Evolutionary conservation across 345 rosid species (phyloP), one percentile per base, ranked within the genome.

Genomic region (Nasturtium officinale): DNA sequence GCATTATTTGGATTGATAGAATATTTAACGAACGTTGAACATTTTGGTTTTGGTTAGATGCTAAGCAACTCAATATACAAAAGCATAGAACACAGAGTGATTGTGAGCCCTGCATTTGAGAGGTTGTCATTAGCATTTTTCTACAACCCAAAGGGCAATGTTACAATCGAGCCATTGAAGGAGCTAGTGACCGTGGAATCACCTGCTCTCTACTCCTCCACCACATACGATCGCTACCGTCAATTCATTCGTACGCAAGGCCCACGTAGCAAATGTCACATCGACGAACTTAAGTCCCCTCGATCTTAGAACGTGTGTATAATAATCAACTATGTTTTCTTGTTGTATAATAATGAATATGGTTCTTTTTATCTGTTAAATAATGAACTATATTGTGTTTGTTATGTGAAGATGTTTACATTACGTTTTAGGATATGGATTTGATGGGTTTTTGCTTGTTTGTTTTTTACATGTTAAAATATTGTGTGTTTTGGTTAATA

Each of bases 21-120:
- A 17, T 9, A 35, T 10, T 28, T 46, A 60, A 69, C 37, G 8
- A 17, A 28, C n/a, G 50, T 61, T 54, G 7, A 45, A 29, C 25
- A 23, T 29, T 37, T 46, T 29, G n/a, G 13, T 23, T 59, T 59
- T 77, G 56, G 33, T 58, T 43, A 93, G 97, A 87, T 94, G 48
- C 64, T 94, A 18, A 94, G 96, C 86, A 94, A 94, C 80, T 89
- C 87, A 29, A 83, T 61, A 30, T 94, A 85, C 84, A 94, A 81
- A 78, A 94, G 98, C 35, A 87, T 94, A 70, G 98, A 94, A 80
- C 98, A 94, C 26, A 72, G 96, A 75, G 98, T 88, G 78, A 79
- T 84, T 4, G 98, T 88, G 40, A 91, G 82, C 69, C 82, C 92
- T 28, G 59, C 56, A 0, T n/a, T 65, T 4, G 96, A 93, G 57